Evolutionary conservation across 805 yeast species (phyloP).

Genomic region (Hanseniaspora meyeri): DNA sequence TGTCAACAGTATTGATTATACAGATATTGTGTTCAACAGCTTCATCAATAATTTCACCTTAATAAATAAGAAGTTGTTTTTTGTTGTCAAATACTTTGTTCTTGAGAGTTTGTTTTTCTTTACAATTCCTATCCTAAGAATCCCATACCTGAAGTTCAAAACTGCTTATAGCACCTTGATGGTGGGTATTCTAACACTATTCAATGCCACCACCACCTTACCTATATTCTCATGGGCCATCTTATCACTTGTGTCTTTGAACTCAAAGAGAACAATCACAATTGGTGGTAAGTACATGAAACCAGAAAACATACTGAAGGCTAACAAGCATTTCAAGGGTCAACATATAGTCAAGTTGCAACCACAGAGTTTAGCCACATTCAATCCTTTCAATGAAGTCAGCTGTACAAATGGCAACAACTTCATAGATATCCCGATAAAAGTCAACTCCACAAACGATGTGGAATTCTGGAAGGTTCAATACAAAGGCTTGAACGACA

Average conservation of each 20-base stretch:
- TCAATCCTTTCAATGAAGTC: conserved; percentile 61
- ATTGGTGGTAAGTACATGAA: conserved; percentile 37
- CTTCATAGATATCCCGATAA: conserved; percentile 45
- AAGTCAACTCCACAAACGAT: conserved; percentile 66
- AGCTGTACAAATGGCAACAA: conserved; percentile 43
- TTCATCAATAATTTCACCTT: conserved; percentile 31
- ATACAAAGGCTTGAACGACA: conserved; percentile 38
- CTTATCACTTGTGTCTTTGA: conserved; percentile 34
- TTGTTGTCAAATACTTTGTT: conserved; percentile 56
- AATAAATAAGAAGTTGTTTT: conserved; percentile 33
- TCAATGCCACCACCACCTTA: conserved; percentile 42
- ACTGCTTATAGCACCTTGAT: conserved; percentile 42
- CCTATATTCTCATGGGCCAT: conserved; percentile 34
- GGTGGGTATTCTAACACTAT: conserved; percentile 34
- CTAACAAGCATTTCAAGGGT: conserved; percentile 59
- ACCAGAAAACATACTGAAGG: conserved; percentile 19
- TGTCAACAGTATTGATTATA: conserved; percentile 32
- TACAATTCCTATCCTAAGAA: conserved; percentile 57
- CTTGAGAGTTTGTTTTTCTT: conserved; percentile 63
- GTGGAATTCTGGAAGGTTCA: conserved; percentile 56
- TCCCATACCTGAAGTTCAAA: conserved; percentile 61
- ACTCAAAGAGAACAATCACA: conserved; percentile 39
- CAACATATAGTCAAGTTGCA: conserved; percentile 72
- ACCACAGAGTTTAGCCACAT: conserved; percentile 78
- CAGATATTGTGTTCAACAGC: conserved; percentile 26